Conservation (phyloP, 1,284 basidiomycete species). For the Fereydounia khargensis region DNA sequence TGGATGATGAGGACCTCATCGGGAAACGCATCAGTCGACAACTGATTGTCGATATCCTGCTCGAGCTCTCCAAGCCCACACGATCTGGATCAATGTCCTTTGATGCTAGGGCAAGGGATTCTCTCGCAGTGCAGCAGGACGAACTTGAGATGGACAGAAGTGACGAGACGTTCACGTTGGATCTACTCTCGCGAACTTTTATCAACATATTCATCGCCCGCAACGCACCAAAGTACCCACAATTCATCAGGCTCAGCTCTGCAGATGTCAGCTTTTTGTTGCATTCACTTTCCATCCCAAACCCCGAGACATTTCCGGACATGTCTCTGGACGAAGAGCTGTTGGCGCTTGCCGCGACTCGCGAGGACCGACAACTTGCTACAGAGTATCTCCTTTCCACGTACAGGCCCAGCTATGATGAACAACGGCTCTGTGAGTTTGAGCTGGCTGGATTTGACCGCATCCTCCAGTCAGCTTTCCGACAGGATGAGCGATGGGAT, state of each 20-base stretch:
- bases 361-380: constrained; percentile 91
- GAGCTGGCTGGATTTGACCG: constrained; percentile 83
- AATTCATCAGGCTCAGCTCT: constrained; percentile 74
- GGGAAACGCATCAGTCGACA: constrained; percentile 67
- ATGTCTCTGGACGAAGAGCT: constrained; percentile 63
- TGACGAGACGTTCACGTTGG: too few species aligned
- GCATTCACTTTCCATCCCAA: constrained; percentile 71
- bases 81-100: too few species aligned
- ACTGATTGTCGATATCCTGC: constrained; percentile 77
- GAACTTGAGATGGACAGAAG: too few species aligned
- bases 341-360: constrained; percentile 60
- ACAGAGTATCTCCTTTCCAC: constrained; percentile 90
- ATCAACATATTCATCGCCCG: constrained; percentile 93
- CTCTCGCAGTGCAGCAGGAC: too few species aligned
- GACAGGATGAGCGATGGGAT: constrained; percentile 74
- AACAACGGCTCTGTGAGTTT: constrained; percentile 70
- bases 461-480: constrained; percentile 78
- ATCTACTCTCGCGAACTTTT: constrained; percentile 63
- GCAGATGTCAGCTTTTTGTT: constrained; percentile 74
- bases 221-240: constrained; percentile 93
- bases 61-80: constrained; percentile 75
- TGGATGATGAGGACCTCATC: constrained; percentile 69
- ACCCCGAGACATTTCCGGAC: too few species aligned
- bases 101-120: too few species aligned
- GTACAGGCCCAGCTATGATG: constrained; percentile 78